Base-by-base conservation (phyloP, 2,329 filamentous ascomycete genomes). In the Colletotrichum tropicicola region DNA sequence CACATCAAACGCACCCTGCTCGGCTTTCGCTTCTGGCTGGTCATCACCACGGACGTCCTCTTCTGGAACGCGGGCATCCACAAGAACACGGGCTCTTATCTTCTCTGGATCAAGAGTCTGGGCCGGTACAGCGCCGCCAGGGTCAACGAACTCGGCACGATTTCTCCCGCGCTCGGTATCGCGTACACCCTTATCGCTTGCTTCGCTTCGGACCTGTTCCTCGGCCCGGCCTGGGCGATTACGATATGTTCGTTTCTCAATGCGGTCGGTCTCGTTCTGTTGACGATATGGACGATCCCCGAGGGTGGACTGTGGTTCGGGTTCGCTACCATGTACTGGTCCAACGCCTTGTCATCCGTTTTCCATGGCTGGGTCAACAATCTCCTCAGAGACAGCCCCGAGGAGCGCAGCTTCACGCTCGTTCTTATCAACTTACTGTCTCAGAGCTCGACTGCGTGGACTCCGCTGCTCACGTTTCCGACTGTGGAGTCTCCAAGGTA, bases 361-460 rank as follows among this genome's bases (percentile, higher is more conserved):
- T 54, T 56, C 32, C 52, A 61, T 12, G 58, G 49, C 65, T 56
- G 58, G 58, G 58, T 56, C n/a, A 56, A 54, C 1, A 56, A 55
- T 12, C 13, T 61, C 7, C 30, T 56, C 6, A 32, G 51, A 3
- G 58, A 56, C 5, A 61, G 58, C 17, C 48, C 49, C 2, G 58
- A 61, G 32, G 58, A 61, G 25, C 58, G 58, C 6, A 56, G 49
- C n/a, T 54, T 61, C n/a, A 61, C 51, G 8, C 15, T 54, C 5
- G 51, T 56, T 4, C 48, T 61, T 9, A 61, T 61, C 23, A 56
- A 54, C 17, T 28, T 56, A 87, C 69, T 86, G 82, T 0, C 83
- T 83, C 0, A 87, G 84, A 83, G 2, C 76, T 86, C 28, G 82
- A 86, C 53, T 77, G 84, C 82, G 0, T 88, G 85, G 85, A 87